Evolutionary conservation across 257 asterid genomes (phyloP).

Genomic region (Jacaranda copaia): DNA sequence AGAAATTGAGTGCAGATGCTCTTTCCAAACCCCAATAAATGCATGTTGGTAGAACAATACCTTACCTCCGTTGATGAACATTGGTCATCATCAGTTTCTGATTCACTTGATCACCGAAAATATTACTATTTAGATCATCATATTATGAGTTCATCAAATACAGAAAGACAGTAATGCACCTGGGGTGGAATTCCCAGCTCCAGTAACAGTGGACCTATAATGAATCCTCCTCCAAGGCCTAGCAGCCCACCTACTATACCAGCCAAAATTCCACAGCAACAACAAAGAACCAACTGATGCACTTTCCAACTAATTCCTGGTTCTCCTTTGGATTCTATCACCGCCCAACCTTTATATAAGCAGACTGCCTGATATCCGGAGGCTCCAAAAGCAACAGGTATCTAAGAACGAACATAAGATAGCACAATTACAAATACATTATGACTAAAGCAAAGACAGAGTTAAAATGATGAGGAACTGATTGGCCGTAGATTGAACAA

Average conservation of each 20-base stretch:
- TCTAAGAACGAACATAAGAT: slow-evolving; percentile 39
- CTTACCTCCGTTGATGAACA: no score
- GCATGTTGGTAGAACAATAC: no score
- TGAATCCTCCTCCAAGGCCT: slow-evolving; percentile 80
- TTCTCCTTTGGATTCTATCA: slow-evolving; percentile 52
- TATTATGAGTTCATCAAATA: neutral
- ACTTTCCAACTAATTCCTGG: slow-evolving; percentile 51
- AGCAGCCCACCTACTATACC: slow-evolving; percentile 72
- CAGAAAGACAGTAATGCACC: slow-evolving; percentile 36
- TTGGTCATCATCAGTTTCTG: neutral
- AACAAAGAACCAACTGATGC: slow-evolving; percentile 54
- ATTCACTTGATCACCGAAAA: neutral
- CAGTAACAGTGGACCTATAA: slow-evolving; percentile 61
- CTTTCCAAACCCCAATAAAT: no score
- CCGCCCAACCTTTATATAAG: slow-evolving; percentile 61
- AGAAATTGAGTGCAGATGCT: no score
- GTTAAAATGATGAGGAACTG: slow-evolving; percentile 4
- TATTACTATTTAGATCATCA: neutral
- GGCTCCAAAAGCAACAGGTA: slow-evolving; percentile 63
- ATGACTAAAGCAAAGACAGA: neutral
- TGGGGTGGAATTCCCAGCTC: slow-evolving; percentile 75
- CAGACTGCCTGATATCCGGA: slow-evolving; percentile 62
- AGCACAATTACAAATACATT: neutral
- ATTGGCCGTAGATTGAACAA: neutral
- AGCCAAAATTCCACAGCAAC: slow-evolving; percentile 61